Evolutionary conservation across 2,329 filamentous ascomycete genomes (phyloP), one percentile per base, ranked within the genome.

Genomic region (Colletotrichum sansevieriae): DNA sequence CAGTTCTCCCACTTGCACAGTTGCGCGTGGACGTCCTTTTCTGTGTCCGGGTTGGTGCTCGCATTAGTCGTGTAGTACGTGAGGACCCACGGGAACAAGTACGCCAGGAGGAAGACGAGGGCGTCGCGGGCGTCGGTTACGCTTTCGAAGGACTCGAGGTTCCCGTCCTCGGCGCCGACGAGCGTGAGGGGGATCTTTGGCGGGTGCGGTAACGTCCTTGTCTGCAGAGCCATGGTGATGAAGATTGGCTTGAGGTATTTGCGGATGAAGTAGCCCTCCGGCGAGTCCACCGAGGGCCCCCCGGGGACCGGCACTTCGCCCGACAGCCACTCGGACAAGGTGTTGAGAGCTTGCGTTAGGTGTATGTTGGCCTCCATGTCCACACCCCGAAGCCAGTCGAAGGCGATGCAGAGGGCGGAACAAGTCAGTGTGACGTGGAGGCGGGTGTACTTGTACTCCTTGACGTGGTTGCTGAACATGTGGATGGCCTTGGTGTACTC

Each of bases 321-420:
- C n/a, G 63, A 41, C 35, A 70, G 65, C 43, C 72, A 68, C 29
- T 69, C 63, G 18, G 61, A 64, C 44, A 70, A n/a, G 12, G 61
- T 18, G 29, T 52, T 33, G 39, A 70, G 55, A 25, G 33, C 52
- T n/a, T 20, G 20, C 9, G 44, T 39, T 9, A 70, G 51, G 22
- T 67, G 63, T 20, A 52, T 29, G 37, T 56, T 54, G 37, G 67
- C 67, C 22, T 29, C 51, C 25, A 18, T 33, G 9, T 20, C 25
- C 43, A 39, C 22, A 37, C 58, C 66, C n/a, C 51, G 37, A 7
- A 70, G 63, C 46, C 63, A 66, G 41, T 70, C 67, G 43, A 67
- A 70, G 12, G 63, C 58, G 52, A 61, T 41, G 44, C 64, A 66
- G 22, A 70, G 63, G 3, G 61, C 44, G 18, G 39, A 25, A 49